Conservation (phyloP, 441 rosid species). For the Lepidium campestre region DNA sequence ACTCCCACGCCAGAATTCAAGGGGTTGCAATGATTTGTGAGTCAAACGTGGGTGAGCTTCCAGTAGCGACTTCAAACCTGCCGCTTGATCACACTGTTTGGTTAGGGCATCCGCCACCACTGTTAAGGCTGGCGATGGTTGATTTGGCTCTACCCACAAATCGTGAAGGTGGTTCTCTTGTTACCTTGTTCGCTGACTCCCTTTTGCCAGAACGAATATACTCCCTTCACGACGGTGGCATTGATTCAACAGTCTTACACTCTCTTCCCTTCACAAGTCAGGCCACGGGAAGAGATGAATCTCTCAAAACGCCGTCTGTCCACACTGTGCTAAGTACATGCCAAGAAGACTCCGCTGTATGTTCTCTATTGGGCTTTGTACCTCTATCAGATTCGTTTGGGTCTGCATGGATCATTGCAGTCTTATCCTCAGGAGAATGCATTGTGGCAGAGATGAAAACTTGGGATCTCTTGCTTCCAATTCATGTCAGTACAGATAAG, state of each 20-base stretch:
- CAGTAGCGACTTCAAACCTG: slow-evolving; percentile 48
- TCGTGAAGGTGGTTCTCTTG: slow-evolving; percentile 38
- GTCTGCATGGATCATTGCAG: slow-evolving; percentile 75
- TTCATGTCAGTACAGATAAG: slow-evolving; percentile 44
- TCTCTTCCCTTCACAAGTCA: slow-evolving; percentile 96
- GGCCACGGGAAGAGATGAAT: slow-evolving; percentile 63
- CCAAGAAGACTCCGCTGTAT: slow-evolving; percentile 49
- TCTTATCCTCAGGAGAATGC: slow-evolving; percentile 65
- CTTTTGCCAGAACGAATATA: slow-evolving; percentile 79
- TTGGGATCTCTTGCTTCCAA: slow-evolving; percentile 75
- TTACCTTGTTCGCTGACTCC: slow-evolving; percentile 61
- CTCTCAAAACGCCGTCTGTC: slow-evolving; percentile 70
- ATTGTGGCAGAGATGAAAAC: slow-evolving; percentile 81
- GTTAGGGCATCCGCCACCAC: slow-evolving; percentile 86
- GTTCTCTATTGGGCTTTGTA: slow-evolving; percentile 61
- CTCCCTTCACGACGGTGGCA: slow-evolving; percentile 75
- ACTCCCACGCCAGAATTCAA: slow-evolving; percentile 43
- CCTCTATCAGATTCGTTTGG: slow-evolving; percentile 84
- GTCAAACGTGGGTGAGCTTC: slow-evolving; percentile 39
- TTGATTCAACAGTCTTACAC: slow-evolving; percentile 82
- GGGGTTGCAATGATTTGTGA: slow-evolving; percentile 96
- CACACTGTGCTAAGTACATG: slow-evolving; percentile 83
- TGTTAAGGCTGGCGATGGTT: slow-evolving; percentile 84
- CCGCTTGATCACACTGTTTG: slow-evolving; percentile 67
- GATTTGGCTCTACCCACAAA: slow-evolving; percentile 81